Conservation (phyloP, 495 filamentous ascomycete genomes). For the Daldinia grandis region DNA sequence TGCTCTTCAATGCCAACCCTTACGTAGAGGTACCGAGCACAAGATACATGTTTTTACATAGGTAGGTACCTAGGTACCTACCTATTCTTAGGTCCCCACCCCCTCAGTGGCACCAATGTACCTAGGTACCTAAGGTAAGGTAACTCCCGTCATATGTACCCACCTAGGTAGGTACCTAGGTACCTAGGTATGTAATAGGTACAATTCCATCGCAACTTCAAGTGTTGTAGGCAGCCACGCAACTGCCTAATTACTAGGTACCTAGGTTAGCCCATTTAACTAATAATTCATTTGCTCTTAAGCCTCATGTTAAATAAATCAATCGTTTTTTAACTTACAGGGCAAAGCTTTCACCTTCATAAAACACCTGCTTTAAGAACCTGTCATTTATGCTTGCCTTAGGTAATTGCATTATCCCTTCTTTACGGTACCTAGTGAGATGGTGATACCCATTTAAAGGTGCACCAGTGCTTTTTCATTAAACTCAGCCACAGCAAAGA, state of each 20-base stretch:
- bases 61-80: too few relatives aligned
- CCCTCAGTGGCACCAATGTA: constrained; percentile 1
- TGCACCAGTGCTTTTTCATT: background rate
- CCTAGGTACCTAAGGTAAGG: constrained; percentile 3
- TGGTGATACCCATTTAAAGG: background rate
- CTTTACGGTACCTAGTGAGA: background rate
- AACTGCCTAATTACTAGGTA: background rate
- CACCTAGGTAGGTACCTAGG: constrained; percentile 4
- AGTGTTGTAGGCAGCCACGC: background rate
- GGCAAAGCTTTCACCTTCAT: background rate
- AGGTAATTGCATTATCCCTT: background rate
- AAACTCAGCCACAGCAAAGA: background rate
- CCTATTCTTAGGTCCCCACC: background rate
- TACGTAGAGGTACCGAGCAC: too few relatives aligned
- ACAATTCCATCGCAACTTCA: background rate
- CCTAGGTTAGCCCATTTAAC: too few relatives aligned
- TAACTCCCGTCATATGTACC: too few relatives aligned
- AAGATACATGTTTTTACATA: too few relatives aligned
- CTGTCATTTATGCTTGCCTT: background rate
- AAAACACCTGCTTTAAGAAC: background rate
- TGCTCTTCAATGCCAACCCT: too few relatives aligned
- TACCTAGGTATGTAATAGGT: background rate
- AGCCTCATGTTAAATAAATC: background rate
- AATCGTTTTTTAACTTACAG: background rate
- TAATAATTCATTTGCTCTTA: background rate